phyloP scores from a whole-genome alignment of 108 stramenopile species.

The Bacterosira constricta region DNA sequence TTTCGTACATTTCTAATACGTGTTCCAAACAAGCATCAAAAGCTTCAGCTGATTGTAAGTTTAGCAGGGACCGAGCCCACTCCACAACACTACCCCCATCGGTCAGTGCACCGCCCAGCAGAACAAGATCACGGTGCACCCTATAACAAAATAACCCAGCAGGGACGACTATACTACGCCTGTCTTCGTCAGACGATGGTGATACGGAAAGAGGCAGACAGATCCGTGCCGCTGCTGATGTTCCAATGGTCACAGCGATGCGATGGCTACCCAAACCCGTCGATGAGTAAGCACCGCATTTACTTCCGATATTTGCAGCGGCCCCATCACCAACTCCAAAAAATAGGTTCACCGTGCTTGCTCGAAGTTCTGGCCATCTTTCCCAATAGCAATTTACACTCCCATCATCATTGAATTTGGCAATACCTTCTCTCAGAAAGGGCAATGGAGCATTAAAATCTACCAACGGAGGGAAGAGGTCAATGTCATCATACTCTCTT shows the following conservation, averaged over 20 bases:
- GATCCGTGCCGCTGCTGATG: slow-evolving; percentile 79
- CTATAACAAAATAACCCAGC: slow-evolving; percentile 83
- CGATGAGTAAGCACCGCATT: slow-evolving; percentile 43
- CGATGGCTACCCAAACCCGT: slow-evolving; percentile 28
- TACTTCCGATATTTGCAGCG: slow-evolving; percentile 85
- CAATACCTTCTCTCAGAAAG: slow-evolving; percentile 21
- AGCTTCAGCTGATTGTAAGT: slow-evolving; percentile 41
- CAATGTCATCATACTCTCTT: neutral
- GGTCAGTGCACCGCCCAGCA: slow-evolving; percentile 83
- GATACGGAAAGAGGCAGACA: slow-evolving; percentile 54
- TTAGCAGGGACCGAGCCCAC: slow-evolving; percentile 69
- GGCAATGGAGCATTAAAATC: slow-evolving; percentile 37
- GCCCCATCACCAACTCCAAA: slow-evolving; percentile 87
- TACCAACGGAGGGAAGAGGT: slow-evolving; percentile 37
- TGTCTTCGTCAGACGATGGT: neutral
- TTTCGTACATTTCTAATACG: slow-evolving; percentile 27
- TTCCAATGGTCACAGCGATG: slow-evolving; percentile 87
- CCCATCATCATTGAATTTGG: slow-evolving; percentile 13
- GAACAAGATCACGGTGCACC: slow-evolving; percentile 57
- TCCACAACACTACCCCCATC: slow-evolving; percentile 87
- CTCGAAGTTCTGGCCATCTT: slow-evolving; percentile 71
- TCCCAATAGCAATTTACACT: slow-evolving; percentile 51
- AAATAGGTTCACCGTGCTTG: slow-evolving; percentile 35
- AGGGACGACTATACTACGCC: slow-evolving; percentile 29
- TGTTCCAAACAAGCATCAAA: slow-evolving; percentile 56